phyloP scores from a whole-genome alignment of 2,329 filamentous ascomycete species.

The Penicillium sp. region DNA sequence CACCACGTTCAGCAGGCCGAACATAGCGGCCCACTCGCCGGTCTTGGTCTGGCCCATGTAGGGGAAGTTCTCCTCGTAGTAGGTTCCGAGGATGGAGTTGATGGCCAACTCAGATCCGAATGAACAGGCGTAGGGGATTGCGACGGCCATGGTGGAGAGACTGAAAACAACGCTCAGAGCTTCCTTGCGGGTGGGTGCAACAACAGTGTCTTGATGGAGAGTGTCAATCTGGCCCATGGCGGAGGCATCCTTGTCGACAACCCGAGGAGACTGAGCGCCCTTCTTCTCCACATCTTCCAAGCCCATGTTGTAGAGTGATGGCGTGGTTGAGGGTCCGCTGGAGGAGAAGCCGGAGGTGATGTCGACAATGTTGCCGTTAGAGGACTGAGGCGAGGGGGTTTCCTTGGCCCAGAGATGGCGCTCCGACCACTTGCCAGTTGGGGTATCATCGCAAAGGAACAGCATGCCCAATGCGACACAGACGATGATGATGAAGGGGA shows the following conservation, averaged over 20 bases:
- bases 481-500: constrained; percentile 77
- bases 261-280: constrained; percentile 26
- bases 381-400: constrained; percentile 15
- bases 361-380: constrained; percentile 34
- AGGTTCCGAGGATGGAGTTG: constrained; percentile 62
- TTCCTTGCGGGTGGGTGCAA: constrained; percentile 64
- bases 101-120: constrained; percentile 63
- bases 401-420: constrained; percentile 61
- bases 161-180: constrained; percentile 64
- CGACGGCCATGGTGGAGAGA: constrained; percentile 55
- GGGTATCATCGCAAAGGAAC: constrained; percentile 76
- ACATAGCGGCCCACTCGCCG: constrained; percentile 59
- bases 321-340: constrained; percentile 23
- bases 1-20: constrained; percentile 54
- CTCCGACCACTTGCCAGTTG: constrained; percentile 78
- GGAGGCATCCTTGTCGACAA: constrained; percentile 42
- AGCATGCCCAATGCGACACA: constrained; percentile 68
- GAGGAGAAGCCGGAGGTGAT: constrained; percentile 27
- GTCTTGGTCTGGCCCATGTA: constrained; percentile 56
- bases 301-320: constrained; percentile 25
- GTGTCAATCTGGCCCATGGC: constrained; percentile 52
- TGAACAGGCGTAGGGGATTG: constrained; percentile 59
- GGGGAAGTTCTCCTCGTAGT: constrained; percentile 60
- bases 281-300: constrained; percentile 38
- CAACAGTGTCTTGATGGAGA: constrained; percentile 60